These are phyloP conservation scores for Ulmus americana DNA, from an alignment of 331 rosid genomes.

Conservation along the genomic window DNA sequence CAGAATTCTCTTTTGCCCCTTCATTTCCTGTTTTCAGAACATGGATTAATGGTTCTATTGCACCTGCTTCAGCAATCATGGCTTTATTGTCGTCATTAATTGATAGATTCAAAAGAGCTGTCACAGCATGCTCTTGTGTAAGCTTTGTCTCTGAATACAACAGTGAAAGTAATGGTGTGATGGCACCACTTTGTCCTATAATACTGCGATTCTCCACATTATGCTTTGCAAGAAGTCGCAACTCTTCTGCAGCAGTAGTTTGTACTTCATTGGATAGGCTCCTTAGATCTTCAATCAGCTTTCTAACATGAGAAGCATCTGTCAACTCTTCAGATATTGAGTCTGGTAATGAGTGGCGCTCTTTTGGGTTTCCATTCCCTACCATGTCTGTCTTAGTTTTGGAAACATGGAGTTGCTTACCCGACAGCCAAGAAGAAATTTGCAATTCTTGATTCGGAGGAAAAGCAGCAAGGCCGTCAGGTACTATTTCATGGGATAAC, in stretches of 20 bases:
- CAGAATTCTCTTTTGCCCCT: constrained; percentile 86
- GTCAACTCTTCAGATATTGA: constrained; percentile 41
- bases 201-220: constrained; percentile 66
- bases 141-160: constrained; percentile 50
- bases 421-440: constrained; percentile 28
- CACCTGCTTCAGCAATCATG: constrained; percentile 73
- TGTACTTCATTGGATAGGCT: constrained; percentile 53
- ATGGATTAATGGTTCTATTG: constrained; percentile 74
- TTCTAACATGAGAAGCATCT: constrained; percentile 46
- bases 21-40: constrained; percentile 73
- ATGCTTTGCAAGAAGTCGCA: constrained; percentile 76
- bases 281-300: constrained; percentile 64
- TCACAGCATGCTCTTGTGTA: constrained; percentile 90
- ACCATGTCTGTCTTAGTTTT: constrained; percentile 29
- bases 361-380: constrained; percentile 35
- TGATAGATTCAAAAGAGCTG: constrained; percentile 80
- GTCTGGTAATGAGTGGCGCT: constrained; percentile 32
- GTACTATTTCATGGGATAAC: constrained; percentile 50
- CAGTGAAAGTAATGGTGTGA: constrained; percentile 54
- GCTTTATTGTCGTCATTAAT: constrained; percentile 65
- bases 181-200: constrained; percentile 62
- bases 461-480: constrained; percentile 31
- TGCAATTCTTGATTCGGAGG: constrained; percentile 34
- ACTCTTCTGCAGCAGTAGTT: constrained; percentile 72
- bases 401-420: constrained; percentile 36